Base-by-base conservation (phyloP, 345 rosid species). In the Microcos paniculata region DNA sequence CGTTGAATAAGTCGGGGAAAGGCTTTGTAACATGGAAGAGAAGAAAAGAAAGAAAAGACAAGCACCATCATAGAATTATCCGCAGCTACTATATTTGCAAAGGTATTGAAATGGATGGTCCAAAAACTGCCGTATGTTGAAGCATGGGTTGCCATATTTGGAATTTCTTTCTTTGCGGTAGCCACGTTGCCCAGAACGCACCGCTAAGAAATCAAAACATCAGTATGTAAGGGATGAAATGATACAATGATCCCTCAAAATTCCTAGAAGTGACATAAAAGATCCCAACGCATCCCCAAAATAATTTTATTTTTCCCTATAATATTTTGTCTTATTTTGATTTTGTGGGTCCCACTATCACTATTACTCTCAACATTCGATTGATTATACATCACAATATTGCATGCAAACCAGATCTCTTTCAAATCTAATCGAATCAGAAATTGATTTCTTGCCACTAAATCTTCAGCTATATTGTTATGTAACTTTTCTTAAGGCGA, bases 261-360 rank as follows among this genome's bases (percentile, higher is more conserved):
- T 55, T 26, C 19, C 33, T 24, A 26, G 62, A 57, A 13, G 62
- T 57, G 62, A 57, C 62, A 57, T 4, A 4, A 3, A 26, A 62
- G 19, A 65, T 65, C 45, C 21, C 52, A 38, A 64, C 43, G 70
- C 35, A 24, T 52, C 30, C 52, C 33, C 21, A 23, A 43, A n/a
- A 13, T 23, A 23, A 43, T 4, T 42, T 65, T 42, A 4, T 38
- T 62, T 49, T 40, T 21, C n/a, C n/a, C 18, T 40, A 46, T 21
- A 46, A 64, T 40, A 64, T 65, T 65, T 65, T 42, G 28, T 65
- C 31, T 43, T 52, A 43, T 66, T 43, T 65, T 43, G 70, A 43
- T 66, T 43, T 65, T 65, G 51, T 42, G 52, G 70, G 40, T 42
- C 70, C 53, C 52, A 66, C 70, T 24, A 23, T 43, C 6, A 12